Evolutionary conservation across 2,329 filamentous ascomycete genomes (phyloP), one percentile per base, ranked within the genome.

Genomic region (Basipetospora chlamydospora): DNA sequence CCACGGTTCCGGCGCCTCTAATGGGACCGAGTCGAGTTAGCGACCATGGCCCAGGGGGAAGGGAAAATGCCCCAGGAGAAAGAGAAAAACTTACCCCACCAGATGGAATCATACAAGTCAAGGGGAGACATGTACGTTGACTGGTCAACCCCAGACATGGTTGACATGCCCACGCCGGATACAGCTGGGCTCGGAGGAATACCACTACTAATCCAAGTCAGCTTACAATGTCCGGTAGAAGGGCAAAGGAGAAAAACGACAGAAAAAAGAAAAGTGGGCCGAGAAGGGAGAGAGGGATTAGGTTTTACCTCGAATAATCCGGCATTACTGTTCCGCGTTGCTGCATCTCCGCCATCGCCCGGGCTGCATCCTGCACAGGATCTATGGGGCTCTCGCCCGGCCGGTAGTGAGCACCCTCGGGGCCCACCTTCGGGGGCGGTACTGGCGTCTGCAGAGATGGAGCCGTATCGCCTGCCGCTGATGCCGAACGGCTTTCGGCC

Each of bases 61-160:
- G 11, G 32, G 32, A 7, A 22, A 12, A 13, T 26, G 29, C n/a
- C 23, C 6, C 9, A 33, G 26, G 15, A 35, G 37, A 23, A 13
- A 18, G 25, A 15, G 8, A n/a, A 42, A 22, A 21, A 60, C 69
- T 51, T 55, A 77, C 73, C 73, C 64, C 72, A 77, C 57, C 77
- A 78, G 31, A 79, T 79, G 4, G 72, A 76, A 46, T 78, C 73
- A 48, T 77, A 79, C 1, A 79, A 55, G 41, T 79, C 74, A 71
- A 79, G 73, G 1, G 74, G 74, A 26, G 73, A 74, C 62, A 78
- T 72, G 44, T 73, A 69, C 23, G 70, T 59, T 3, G 66, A 60
- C 12, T 70, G 68, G 41, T 77, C 73, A 9, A 70, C 55, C 25
- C 59, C 52, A 33, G 57, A 52, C 34, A 73, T 53, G 31, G 64